Evolutionary conservation across 371 early-diverging fungal genomes (phyloP).

Genomic region (Apophysomyces sp.): DNA sequence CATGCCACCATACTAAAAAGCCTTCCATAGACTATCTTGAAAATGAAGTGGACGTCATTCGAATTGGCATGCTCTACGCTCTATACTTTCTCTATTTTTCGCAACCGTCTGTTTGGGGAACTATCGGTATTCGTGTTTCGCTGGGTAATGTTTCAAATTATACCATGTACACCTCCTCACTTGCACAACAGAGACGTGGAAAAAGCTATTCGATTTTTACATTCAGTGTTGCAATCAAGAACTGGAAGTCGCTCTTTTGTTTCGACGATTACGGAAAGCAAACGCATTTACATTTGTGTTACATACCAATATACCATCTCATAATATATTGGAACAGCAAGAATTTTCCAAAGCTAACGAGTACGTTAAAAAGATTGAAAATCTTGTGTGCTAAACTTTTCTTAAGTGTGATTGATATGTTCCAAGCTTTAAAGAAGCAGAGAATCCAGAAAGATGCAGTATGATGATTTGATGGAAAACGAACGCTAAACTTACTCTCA

Average conservation of each 20-base stretch:
- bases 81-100: conserved; percentile 6
- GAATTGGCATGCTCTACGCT: conserved; percentile 7
- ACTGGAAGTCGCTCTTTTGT: not conserved
- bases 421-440: not conserved
- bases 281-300: conserved; percentile 6
- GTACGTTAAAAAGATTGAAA: not conserved
- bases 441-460: conserved; percentile 2
- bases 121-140: conserved; percentile 1
- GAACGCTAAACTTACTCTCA: not conserved
- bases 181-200: not conserved
- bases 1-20: not conserved
- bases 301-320: not conserved
- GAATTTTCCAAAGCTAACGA: not conserved
- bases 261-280: conserved; percentile 3
- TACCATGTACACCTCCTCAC: not conserved
- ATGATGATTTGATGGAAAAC: not conserved
- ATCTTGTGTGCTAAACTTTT: not conserved
- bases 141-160: not conserved
- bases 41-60: not conserved
- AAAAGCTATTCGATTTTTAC: conserved; percentile 4
- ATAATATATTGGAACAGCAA: not conserved
- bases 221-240: not conserved
- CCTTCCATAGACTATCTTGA: not conserved
- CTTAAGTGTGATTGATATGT: not conserved
- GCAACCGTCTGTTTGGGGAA: conserved; percentile 1